A percentile compares a stretch with the other conserved stretches of the same genome.
Conservation (phyloP, 148 eudicot genomes). For the Silene latifolia region DNA sequence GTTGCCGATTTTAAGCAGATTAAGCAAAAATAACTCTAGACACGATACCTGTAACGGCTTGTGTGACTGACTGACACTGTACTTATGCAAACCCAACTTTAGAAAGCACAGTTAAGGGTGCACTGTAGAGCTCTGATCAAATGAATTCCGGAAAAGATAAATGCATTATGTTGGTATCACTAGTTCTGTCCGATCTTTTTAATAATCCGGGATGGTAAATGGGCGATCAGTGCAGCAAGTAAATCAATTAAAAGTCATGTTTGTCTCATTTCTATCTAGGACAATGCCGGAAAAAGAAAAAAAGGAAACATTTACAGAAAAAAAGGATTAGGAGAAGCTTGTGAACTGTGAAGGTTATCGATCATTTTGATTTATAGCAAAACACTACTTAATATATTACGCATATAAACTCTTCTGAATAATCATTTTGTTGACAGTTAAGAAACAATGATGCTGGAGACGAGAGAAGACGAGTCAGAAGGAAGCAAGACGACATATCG, state of each 20-base stretch:
- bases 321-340: constrained; percentile 20
- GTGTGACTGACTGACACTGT: too few species aligned
- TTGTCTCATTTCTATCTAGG: constrained; percentile 27
- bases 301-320: constrained; percentile 17
- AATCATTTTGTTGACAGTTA: constrained; percentile 20
- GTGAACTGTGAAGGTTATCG: constrained; percentile 16
- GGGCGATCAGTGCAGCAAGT: background rate
- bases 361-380: background rate
- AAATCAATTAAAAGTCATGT: constrained; percentile 8
- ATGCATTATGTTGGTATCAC: too few species aligned
- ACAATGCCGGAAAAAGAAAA: constrained; percentile 26
- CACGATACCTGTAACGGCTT: too few species aligned
- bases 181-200: background rate
- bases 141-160: too few species aligned
- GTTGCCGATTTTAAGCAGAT: background rate
- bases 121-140: too few species aligned
- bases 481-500: constrained; percentile 21
- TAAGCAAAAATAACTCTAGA: too few species aligned
- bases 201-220: background rate
- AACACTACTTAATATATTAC: constrained; percentile 1
- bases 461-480: constrained; percentile 13
- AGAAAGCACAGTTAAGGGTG: too few species aligned
- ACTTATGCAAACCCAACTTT: too few species aligned
- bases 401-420: constrained; percentile 20
- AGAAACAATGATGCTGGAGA: constrained; percentile 13